A percentile compares a stretch with the other conserved stretches of the same genome.
Conservation (phyloP, 2,329 filamentous ascomycete species). For the Capronia americana region DNA sequence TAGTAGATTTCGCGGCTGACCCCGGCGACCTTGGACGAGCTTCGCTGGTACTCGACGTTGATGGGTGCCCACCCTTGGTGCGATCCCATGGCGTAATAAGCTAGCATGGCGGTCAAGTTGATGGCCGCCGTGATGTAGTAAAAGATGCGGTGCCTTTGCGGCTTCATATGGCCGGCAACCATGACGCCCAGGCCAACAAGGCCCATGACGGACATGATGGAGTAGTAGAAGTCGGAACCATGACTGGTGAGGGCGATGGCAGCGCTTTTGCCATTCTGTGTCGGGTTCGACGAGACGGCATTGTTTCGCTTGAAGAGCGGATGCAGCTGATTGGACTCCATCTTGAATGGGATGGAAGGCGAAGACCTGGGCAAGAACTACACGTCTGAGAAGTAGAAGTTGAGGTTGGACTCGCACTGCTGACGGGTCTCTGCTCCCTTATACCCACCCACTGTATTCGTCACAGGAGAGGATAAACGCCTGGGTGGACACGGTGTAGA, state of each 20-base stretch:
- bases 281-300: constrained; percentile 14
- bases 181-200: constrained; percentile 18
- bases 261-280: constrained; percentile 21
- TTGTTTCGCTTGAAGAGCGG: constrained; percentile 8
- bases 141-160: constrained; percentile 27
- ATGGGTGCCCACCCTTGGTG: constrained; percentile 69
- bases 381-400: neutral
- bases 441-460: neutral
- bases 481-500: neutral
- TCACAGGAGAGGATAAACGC: neutral
- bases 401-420: neutral
- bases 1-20: constrained; percentile 68
- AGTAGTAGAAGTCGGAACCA: constrained; percentile 29
- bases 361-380: neutral
- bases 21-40: constrained; percentile 53
- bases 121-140: constrained; percentile 33
- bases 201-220: constrained; percentile 30
- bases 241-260: constrained; percentile 31
- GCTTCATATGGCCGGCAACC: constrained; percentile 23
- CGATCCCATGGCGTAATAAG: constrained; percentile 71
- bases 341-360: neutral
- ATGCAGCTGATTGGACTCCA: constrained; percentile 9
- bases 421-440: neutral
- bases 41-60: constrained; percentile 62
- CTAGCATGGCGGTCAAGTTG: constrained; percentile 52